Conservation (phyloP, 2,329 filamentous ascomycete genomes). For the Pyricularia sp. region DNA sequence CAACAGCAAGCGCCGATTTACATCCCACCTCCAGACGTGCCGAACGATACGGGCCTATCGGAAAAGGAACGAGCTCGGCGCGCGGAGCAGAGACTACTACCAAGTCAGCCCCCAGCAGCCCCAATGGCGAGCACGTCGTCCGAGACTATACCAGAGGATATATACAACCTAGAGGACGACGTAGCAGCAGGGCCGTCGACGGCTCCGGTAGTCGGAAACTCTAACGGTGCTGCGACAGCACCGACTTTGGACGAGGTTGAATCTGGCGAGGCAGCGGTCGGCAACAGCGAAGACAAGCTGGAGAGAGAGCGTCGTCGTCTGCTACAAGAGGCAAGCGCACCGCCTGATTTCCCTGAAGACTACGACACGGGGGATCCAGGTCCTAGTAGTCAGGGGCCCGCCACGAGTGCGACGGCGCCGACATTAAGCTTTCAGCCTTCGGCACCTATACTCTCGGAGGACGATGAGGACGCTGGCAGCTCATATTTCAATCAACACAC, state of each 20-base stretch:
- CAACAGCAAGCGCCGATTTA: conserved; percentile 32
- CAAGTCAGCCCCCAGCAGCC: conserved; percentile 60
- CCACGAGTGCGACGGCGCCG: conserved; percentile 15
- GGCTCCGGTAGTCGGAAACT: not conserved
- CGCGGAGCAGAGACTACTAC: conserved; percentile 71
- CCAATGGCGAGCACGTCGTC: conserved; percentile 31
- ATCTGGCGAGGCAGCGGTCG: not conserved
- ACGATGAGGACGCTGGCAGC: conserved; percentile 29
- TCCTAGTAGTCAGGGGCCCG: conserved; percentile 12
- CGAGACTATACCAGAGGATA: conserved; percentile 28
- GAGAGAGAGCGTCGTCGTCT: conserved; percentile 61
- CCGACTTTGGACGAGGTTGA: conserved; percentile 36
- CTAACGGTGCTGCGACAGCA: conserved; percentile 16
- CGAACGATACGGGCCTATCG: conserved; percentile 52
- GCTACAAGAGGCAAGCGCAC: conserved; percentile 55
- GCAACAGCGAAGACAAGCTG: conserved; percentile 59
- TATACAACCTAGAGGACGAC: conserved; percentile 37
- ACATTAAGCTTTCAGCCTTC: conserved; percentile 33
- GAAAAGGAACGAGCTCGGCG: conserved; percentile 76
- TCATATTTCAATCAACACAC: not conserved
- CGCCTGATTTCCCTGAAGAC: conserved; percentile 47
- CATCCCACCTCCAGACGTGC: conserved; percentile 50
- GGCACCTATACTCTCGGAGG: conserved; percentile 48
- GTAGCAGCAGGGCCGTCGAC: not conserved
- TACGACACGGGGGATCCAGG: conserved; percentile 25